A percentile compares a stretch with the other conserved stretches of the same genome.
phyloP scores from a whole-genome alignment of 192 early-diverging fungal genomes.

The Linnemannia schmuckeri region DNA sequence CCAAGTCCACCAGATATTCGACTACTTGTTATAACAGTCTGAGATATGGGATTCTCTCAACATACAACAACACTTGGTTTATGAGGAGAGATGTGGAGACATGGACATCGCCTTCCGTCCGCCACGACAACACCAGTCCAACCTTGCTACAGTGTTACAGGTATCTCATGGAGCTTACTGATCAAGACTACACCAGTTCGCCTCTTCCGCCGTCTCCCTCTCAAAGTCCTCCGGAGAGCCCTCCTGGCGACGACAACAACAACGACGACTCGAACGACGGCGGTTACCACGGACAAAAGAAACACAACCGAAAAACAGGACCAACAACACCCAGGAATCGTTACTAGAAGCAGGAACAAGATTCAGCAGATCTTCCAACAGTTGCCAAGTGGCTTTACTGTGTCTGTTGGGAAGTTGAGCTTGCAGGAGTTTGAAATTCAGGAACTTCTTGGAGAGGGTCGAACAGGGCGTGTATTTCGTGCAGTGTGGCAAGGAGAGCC shows the following conservation, averaged over 20 bases:
- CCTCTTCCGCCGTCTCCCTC: conserved; percentile 13
- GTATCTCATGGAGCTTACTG: conserved; percentile 19
- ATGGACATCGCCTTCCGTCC: conserved; percentile 29
- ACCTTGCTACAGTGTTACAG: conserved; percentile 8
- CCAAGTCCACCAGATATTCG: conserved; percentile 30
- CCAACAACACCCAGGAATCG: conserved; percentile 16
- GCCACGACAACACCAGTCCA: neutral
- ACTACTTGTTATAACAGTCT: conserved; percentile 23
- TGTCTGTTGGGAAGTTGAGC: conserved; percentile 18
- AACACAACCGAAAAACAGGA: neutral
- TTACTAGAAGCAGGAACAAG: conserved; percentile 21
- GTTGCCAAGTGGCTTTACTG: conserved; percentile 6
- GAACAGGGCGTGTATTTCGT: conserved; percentile 26
- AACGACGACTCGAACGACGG: conserved; percentile 19
- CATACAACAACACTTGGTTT: conserved; percentile 25
- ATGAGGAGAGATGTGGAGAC: conserved; percentile 24
- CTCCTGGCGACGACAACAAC: conserved; percentile 5
- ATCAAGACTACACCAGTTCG: conserved; percentile 10
- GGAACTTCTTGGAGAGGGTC: conserved; percentile 23
- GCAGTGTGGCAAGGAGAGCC: conserved; percentile 20
- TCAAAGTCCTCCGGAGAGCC: conserved; percentile 13
- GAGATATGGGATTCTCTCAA: conserved; percentile 12
- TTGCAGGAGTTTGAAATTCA: conserved; percentile 26
- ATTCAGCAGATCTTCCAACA: conserved; percentile 4
- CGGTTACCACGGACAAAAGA: conserved; percentile 13